Base-by-base conservation (phyloP, 169 alveolate genomes). In the Theileria sp. region DNA sequence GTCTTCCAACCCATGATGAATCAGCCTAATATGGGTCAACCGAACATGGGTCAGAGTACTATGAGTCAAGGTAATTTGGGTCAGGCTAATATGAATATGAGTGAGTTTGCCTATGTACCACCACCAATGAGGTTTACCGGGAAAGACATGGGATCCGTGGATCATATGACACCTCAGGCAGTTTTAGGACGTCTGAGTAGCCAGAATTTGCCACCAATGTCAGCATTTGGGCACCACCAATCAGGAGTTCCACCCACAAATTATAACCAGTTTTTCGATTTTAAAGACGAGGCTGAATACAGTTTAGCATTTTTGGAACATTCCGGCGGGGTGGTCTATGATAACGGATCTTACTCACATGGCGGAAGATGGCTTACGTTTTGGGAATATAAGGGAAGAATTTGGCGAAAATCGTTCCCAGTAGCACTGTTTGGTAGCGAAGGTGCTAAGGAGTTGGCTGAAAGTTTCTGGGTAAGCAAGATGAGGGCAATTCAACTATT, bases 331-430 rank as follows among this genome's bases (percentile, higher is more conserved):
- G 82, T 85, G 17, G 77, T 85, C 9, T 85, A n/a, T 51, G 91
- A 85, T 76, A 79, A 85, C 62, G 87, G 91, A n/a, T 77, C 87
- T 1, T 85, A 49, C 56, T 85, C 87, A 6, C 68, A 77, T 23
- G 89, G 89, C 15, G 93, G 93, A 15, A 83, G 89, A 19, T 88
- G 93, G 93, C 49, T 88, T 36, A 88, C 82, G 25, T 88, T 84
- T 28, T 88, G 93, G 93, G 85, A 77, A 10, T 71, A 71, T 61
- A 64, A 77, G 30, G 92, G 93, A 32, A 66, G 93, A 12, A 80
- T 80, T 21, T 85, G 87, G 85, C 51, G 93, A 21, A 84, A 80
- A 56, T 72, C 82, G 23, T 88, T 86, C 32, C 66, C 84, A n/a
- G 87, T 86, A 0, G 19, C 26, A 17, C 67, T 80, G 69, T 88